Evolutionary conservation across 2,329 filamentous ascomycete genomes (phyloP), one percentile per base, ranked within the genome.

Genomic region (Hypoxylon sp.): DNA sequence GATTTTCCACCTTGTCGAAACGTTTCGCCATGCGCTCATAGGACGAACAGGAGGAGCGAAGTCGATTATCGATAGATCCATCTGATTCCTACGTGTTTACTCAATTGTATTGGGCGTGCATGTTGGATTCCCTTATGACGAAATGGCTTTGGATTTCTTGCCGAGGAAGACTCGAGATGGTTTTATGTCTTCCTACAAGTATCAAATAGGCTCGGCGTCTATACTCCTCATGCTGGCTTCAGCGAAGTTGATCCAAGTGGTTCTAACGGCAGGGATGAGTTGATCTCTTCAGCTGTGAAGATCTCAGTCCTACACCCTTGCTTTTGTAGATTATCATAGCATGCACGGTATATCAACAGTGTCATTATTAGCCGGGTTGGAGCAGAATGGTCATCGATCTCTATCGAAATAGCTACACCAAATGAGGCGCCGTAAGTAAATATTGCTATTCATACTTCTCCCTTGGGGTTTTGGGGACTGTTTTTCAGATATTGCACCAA

Each of bases 1-100:
- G 36, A 54, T 35, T 57, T 50, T 44, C 32, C 20, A 55, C 51
- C 25, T 48, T 17, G 23, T 31, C 35, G 25, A 45, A 42, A 44
- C 19, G 31, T 46, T 41, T 55, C 23, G 32, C 32, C 51, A 51
- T 30, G 30, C 34, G 40, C 21, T 42, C 32, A 40, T 27, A 35
- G 13, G 17, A 40, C 20, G 25, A 45, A 21, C 17, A 47, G 41
- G 37, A 32, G 25, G 13, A 44, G 20, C 16, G 21, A 21, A 38
- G 11, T 21, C 16, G 4, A 37, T n/a, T 15, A 11, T n/a, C 25
- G 6, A 12, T 25, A 21, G 2, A 36, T n/a, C 46, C 35, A 29
- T 50, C 45, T 21, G 35, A 50, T 42, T n/a, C n/a, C n/a, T n/a
- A n/a, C n/a, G n/a, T n/a, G n/a, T n/a, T n/a, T n/a, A n/a, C n/a